Conservation (phyloP, 352 stramenopile species). For the Peronosclerospora sorghi region DNA sequence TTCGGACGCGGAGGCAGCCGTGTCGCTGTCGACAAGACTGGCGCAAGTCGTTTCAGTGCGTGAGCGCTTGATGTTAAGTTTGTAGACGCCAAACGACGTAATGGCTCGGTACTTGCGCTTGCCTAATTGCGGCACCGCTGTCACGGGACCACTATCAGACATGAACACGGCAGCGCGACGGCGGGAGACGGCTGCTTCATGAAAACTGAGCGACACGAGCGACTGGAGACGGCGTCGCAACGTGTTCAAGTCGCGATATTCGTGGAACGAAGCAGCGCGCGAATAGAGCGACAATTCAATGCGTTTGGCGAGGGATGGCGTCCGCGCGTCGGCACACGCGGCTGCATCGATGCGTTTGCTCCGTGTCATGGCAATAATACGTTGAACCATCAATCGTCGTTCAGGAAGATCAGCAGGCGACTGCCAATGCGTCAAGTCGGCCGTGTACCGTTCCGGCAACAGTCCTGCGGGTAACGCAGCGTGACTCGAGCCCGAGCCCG, state of each 20-base stretch:
- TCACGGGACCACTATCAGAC: constrained; percentile 7
- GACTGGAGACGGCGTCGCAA: constrained; percentile 68
- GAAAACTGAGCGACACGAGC: constrained; percentile 80
- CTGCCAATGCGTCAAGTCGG: constrained; percentile 75
- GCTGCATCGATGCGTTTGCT: constrained; percentile 37
- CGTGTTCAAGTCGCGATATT: constrained; percentile 81
- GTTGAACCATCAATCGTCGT: constrained; percentile 73
- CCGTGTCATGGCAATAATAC: constrained; percentile 80
- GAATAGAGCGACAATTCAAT: constrained; percentile 83
- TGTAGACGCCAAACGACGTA: constrained; percentile 41
- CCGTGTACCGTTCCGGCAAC: constrained; percentile 65
- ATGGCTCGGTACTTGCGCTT: constrained; percentile 37
- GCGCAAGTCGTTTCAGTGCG: no score
- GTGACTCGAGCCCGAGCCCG: constrained; percentile 31
- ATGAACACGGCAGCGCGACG: constrained; percentile 15
- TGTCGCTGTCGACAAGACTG: no score
- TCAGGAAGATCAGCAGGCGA: constrained; percentile 70
- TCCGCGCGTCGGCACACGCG: constrained; percentile 36
- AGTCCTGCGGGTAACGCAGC: constrained; percentile 35
- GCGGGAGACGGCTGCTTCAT: constrained; percentile 65
- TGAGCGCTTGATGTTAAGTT: constrained; percentile 47
- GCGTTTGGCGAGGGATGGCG: constrained; percentile 72
- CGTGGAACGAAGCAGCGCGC: constrained; percentile 64
- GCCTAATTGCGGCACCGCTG: constrained; percentile 25
- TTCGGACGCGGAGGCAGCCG: no score